A percentile compares a stretch with the other conserved stretches of the same genome.
phyloP scores from a whole-genome alignment of 2,329 filamentous ascomycete species.

The Metarhizium humberi region DNA sequence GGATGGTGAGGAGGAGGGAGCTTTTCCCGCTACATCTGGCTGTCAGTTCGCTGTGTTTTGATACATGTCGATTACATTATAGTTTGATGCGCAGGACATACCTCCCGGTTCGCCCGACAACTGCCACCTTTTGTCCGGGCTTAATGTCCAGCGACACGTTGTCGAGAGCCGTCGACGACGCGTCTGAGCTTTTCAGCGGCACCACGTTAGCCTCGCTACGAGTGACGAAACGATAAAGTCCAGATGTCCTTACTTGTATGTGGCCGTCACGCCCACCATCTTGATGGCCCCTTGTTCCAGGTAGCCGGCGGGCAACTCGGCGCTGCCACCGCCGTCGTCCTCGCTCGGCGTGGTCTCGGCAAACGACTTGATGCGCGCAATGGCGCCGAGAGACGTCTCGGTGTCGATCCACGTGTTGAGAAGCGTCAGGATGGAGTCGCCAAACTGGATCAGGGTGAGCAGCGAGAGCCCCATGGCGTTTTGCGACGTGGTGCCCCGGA shows the following conservation, averaged over 20 bases:
- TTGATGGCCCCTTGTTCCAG: background rate
- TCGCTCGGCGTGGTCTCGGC: background rate
- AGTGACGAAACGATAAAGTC: no score
- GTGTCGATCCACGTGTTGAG: background rate
- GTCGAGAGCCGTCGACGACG: background rate
- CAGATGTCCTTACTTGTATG: background rate
- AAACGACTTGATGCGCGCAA: background rate
- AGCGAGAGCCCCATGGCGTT: slow-evolving; percentile 1
- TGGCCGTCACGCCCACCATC: background rate
- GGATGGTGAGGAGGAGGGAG: slow-evolving; percentile 3
- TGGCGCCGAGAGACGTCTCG: slow-evolving; percentile 1
- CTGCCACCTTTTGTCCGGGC: slow-evolving; percentile 12
- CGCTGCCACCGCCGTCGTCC: background rate
- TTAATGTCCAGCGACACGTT: slow-evolving; percentile 8
- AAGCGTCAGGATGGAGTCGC: background rate
- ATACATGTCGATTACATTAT: background rate
- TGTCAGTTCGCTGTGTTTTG: background rate
- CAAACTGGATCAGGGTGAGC: background rate
- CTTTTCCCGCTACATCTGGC: slow-evolving; percentile 13
- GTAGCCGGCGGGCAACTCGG: background rate
- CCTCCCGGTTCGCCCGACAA: slow-evolving; percentile 13
- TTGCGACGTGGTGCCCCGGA: slow-evolving; percentile 17
- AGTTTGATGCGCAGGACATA: background rate
- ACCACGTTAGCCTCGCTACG: background rate
- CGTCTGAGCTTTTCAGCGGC: background rate